Evolutionary conservation across 1,284 basidiomycete species (phyloP).

Genomic region (Puccinia triticina): DNA sequence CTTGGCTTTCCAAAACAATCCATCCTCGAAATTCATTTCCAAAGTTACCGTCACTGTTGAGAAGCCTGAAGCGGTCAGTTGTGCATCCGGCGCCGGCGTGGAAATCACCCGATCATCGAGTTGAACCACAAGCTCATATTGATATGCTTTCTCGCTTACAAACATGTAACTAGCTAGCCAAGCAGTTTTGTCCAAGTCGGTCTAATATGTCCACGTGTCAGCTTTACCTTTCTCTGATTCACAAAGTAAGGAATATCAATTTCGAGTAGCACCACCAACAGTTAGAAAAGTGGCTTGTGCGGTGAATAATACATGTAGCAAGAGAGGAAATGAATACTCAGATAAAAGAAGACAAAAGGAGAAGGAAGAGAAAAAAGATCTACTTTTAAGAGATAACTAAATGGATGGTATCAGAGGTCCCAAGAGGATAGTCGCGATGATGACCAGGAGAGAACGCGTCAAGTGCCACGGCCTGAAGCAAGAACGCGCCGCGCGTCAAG

Average conservation of each 20-base stretch:
- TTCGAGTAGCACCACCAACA: too few relatives aligned
- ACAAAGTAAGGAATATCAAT: too few relatives aligned
- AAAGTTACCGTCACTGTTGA: background rate
- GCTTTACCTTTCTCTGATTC: too few relatives aligned
- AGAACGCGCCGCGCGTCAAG: constrained; percentile 9
- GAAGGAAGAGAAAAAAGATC: background rate
- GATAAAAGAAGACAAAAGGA: background rate
- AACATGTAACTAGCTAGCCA: too few relatives aligned
- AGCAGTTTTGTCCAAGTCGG: too few relatives aligned
- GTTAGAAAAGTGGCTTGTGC: too few relatives aligned
- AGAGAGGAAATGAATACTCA: background rate
- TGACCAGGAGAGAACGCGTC: background rate
- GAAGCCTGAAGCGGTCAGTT: constrained; percentile 18
- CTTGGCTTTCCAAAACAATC: background rate
- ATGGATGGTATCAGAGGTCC: background rate
- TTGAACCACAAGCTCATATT: background rate
- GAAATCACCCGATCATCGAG: background rate
- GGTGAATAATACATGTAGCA: too few relatives aligned
- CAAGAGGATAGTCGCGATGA: background rate
- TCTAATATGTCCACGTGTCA: too few relatives aligned
- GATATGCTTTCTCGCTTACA: too few relatives aligned
- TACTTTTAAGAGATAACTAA: background rate
- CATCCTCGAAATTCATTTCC: background rate
- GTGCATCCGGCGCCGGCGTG: background rate
- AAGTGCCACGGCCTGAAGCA: background rate